Evolutionary conservation across 306 rosid species (phyloP), one percentile per base, ranked within the genome.

Genomic region (Cicer chorassanicum): DNA sequence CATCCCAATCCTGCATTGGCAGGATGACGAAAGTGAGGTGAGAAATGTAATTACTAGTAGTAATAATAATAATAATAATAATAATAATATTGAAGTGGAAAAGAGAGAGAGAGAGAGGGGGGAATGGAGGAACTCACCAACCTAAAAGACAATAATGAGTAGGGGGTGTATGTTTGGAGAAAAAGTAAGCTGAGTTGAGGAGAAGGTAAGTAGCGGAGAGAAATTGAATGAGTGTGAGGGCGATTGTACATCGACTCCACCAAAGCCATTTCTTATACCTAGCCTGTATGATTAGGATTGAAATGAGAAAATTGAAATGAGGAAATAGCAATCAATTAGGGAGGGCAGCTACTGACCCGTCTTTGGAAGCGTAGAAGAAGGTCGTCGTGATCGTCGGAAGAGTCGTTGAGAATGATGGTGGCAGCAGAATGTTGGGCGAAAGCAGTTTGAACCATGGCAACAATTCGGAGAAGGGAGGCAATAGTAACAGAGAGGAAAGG

Each of bases 231-330:
- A 84, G 46, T 1, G 82, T 81, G 38, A 90, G 54, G 5, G 81
- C 38, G 6, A 80, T 6, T 0, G 87, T 81, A 64, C 84, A 79
- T 40, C 98, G 92, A 73, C 83, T 88, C 98, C 98, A 93, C 89
- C 87, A 74, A 5, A 91, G 81, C 97, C 98, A 93, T 63, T 61
- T 88, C 85, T 76, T 91, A 65, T 91, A 91, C 81, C 70, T 81
- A 16, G 68, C 71, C 61, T 54, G 12, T 53, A 2, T 53, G 7
- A 7, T 7, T 53, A 8, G 34, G 34, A 15, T 15, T 53, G 10
- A 16, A 6, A 53, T 53, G 7, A 0, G 0, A 8, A 48, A 13
- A 12, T 4, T 46, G 7, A 46, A 46, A 4, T 2, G 13, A 12
- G 15, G 6, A 49, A 49, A 49, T 49, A 6, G 55, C n/a, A 49